Percentiles rank a stretch among this genome's conserved stretches.
Conservation (phyloP, 345 rosid genomes). For the Aethionema arabicum region DNA sequence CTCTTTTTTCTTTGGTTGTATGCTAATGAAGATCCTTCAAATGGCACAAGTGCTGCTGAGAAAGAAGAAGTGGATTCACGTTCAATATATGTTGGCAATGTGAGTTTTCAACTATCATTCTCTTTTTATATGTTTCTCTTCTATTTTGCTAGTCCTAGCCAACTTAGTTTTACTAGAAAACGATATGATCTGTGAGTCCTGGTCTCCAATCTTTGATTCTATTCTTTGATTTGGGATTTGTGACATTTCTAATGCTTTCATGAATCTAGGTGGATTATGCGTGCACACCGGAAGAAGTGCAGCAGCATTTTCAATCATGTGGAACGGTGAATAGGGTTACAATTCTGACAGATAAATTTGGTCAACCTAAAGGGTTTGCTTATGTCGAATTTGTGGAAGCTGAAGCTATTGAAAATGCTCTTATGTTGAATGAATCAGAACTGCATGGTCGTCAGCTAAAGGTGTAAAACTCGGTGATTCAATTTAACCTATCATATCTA, state of each 20-base stretch:
- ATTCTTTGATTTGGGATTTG: neutral
- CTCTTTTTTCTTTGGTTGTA: constrained; percentile 9
- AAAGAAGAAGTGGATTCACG: constrained; percentile 98
- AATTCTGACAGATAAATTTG: constrained; percentile 97
- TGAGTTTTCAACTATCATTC: constrained; percentile 47
- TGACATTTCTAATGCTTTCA: no score
- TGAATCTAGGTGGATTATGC: constrained; percentile 80
- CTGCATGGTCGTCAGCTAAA: constrained; percentile 95
- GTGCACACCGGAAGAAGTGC: constrained; percentile 98
- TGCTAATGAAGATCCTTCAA: constrained; percentile 61
- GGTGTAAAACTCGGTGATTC: constrained; percentile 41
- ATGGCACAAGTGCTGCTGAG: constrained; percentile 70
- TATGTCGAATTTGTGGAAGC: constrained; percentile 93
- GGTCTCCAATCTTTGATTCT: constrained; percentile 5
- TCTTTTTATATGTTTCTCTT: constrained; percentile 17
- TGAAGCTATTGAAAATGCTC: constrained; percentile 93
- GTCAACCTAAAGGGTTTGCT: constrained; percentile 99
- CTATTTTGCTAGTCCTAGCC: neutral
- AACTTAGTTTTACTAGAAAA: neutral
- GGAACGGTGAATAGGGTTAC: constrained; percentile 98
- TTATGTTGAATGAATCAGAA: constrained; percentile 90
- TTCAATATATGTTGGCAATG: constrained; percentile 96
- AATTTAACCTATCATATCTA: neutral
- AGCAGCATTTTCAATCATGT: constrained; percentile 98
- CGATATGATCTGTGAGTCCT: neutral